Percentiles rank a stretch among this genome's conserved stretches.
Evolutionary conservation across 108 stramenopile genomes (phyloP).

Genomic region (Thalassiosira profunda): DNA sequence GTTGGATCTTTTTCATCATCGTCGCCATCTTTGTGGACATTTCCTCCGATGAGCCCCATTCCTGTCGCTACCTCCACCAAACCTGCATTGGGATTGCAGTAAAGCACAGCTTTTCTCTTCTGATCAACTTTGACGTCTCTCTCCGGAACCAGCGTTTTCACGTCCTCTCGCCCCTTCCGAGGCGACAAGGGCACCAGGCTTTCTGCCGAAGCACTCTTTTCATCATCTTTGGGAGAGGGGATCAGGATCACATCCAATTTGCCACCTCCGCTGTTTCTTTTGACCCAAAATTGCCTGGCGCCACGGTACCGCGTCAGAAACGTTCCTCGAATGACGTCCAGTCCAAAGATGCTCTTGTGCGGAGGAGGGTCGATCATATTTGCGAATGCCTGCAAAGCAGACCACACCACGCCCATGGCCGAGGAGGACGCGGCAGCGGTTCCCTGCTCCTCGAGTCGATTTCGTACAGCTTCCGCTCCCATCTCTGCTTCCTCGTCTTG

Average conservation of each 20-base stretch:
- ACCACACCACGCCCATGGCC: conserved; percentile 20
- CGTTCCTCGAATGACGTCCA: conserved; percentile 83
- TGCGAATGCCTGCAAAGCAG: conserved; percentile 15
- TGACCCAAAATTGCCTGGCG: conserved; percentile 86
- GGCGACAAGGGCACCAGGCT: conserved; percentile 34
- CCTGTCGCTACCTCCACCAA: conserved; percentile 86
- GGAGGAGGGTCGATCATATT: conserved; percentile 85
- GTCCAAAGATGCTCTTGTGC: conserved; percentile 80
- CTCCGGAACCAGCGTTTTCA: neutral
- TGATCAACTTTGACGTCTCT: neutral
- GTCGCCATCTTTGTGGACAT: conserved; percentile 44
- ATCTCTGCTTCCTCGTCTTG: conserved; percentile 38
- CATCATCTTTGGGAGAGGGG: conserved; percentile 46
- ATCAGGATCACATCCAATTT: conserved; percentile 77
- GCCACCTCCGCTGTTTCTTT: conserved; percentile 30
- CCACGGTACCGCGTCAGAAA: conserved; percentile 75
- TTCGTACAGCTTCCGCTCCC: conserved; percentile 61
- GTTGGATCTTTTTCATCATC: conserved; percentile 29
- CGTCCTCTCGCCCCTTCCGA: conserved; percentile 22
- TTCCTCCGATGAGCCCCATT: conserved; percentile 84
- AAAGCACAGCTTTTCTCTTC: conserved; percentile 73
- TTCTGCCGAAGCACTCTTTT: neutral
- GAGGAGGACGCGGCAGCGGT: conserved; percentile 11
- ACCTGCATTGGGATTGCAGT: conserved; percentile 94
- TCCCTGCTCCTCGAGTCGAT: conserved; percentile 54